Evolutionary conservation across 805 yeast species (phyloP).

Genomic region (Myxozyma sirexii): DNA sequence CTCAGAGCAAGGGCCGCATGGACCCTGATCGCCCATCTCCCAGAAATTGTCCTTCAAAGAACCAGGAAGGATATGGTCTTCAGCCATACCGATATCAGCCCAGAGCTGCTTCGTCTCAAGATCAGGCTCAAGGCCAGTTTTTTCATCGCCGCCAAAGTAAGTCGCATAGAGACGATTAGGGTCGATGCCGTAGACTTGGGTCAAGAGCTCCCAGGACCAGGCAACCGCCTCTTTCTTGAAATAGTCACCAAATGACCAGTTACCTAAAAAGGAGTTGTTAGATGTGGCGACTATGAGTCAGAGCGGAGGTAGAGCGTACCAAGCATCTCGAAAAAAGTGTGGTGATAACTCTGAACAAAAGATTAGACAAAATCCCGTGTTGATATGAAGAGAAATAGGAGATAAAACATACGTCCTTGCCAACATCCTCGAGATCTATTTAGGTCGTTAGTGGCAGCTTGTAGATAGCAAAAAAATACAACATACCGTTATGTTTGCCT

Average conservation of each 20-base stretch:
- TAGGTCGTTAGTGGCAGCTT: neutral
- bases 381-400: too few species aligned
- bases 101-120: slow-evolving; percentile 88
- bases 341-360: slow-evolving; percentile 63
- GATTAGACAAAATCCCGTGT: neutral
- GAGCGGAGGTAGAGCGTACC: slow-evolving; percentile 52
- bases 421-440: slow-evolving; percentile 92
- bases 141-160: slow-evolving; percentile 91
- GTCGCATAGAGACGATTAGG: slow-evolving; percentile 87
- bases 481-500: slow-evolving; percentile 74
- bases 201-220: slow-evolving; percentile 89
- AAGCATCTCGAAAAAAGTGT: slow-evolving; percentile 98
- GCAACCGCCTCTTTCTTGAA: slow-evolving; percentile 91
- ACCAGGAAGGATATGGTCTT: slow-evolving; percentile 92
- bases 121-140: slow-evolving; percentile 85
- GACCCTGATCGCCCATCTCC: slow-evolving; percentile 99
- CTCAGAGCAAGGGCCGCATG: slow-evolving; percentile 99
- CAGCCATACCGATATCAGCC: slow-evolving; percentile 85
- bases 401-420: slow-evolving; percentile 67
- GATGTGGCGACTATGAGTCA: neutral
- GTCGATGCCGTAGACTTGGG: slow-evolving; percentile 78
- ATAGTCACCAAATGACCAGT: slow-evolving; percentile 99
- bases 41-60: slow-evolving; percentile 90
- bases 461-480: neutral
- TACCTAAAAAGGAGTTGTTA: slow-evolving; percentile 40